A percentile compares a stretch with the other conserved stretches of the same genome.
Conservation (phyloP, 306 rosid genomes). For the Neltuma alba region DNA sequence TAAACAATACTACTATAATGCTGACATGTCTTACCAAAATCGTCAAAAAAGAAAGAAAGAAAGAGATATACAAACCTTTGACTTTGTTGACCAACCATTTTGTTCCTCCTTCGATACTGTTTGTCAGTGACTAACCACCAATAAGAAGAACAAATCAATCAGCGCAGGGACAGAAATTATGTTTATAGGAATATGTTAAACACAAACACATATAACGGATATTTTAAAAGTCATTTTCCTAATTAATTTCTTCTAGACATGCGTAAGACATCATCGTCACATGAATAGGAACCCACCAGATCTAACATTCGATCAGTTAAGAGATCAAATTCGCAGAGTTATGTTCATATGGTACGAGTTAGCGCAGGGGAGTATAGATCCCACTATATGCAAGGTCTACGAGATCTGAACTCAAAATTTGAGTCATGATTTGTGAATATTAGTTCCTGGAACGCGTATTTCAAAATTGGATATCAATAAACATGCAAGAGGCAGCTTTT, state of each 20-base stretch:
- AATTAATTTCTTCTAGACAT: too few species aligned
- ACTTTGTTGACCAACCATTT: conserved; percentile 83
- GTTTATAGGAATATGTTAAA: neutral
- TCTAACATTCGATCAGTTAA: too few species aligned
- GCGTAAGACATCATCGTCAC: too few species aligned
- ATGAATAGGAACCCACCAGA: too few species aligned
- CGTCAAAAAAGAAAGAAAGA: too few species aligned
- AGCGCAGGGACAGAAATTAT: conserved; percentile 24
- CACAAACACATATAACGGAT: too few species aligned
- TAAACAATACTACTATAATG: neutral
- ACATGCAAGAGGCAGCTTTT: neutral
- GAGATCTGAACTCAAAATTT: neutral
- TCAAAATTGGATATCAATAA: neutral
- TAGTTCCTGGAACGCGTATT: neutral
- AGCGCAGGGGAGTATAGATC: too few species aligned
- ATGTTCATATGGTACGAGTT: too few species aligned
- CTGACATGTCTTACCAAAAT: neutral
- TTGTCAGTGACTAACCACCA: conserved; percentile 60
- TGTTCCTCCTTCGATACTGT: conserved; percentile 79
- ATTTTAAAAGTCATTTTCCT: too few species aligned
- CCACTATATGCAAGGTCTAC: neutral
- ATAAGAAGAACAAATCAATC: conserved; percentile 23
- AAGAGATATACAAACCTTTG: conserved; percentile 71
- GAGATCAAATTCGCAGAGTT: too few species aligned
- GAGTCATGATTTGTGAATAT: neutral